These are phyloP conservation scores for Scenedesmus sp. DNA, from an alignment of 163 green algal genomes.

Conservation along the genomic window DNA sequence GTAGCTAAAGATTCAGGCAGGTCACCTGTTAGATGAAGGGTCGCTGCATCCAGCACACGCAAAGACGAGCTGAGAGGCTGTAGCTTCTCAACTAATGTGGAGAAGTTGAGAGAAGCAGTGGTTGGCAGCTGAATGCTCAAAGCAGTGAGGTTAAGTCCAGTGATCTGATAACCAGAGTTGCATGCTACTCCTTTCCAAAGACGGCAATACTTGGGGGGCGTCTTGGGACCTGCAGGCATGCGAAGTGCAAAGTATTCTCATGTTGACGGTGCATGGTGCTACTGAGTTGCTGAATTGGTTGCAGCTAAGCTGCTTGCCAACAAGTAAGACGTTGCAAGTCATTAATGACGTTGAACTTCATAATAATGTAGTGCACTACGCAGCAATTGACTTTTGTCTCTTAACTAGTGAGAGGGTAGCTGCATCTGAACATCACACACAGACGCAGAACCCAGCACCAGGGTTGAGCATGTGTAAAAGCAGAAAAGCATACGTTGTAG, in stretches of 20 bases:
- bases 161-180: not conserved
- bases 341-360: too few relatives aligned
- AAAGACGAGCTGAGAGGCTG: not conserved
- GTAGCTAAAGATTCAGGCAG: not conserved
- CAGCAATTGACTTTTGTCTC: too few relatives aligned
- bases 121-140: not conserved
- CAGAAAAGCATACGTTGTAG: too few relatives aligned
- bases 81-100: not conserved
- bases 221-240: not conserved
- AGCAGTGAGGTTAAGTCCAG: not conserved
- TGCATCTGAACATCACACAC: too few relatives aligned
- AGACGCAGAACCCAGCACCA: too few relatives aligned
- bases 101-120: not conserved
- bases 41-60: not conserved
- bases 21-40: not conserved
- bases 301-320: not conserved
- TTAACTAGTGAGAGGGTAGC: too few relatives aligned
- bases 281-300: too few relatives aligned
- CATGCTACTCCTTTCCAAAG: not conserved
- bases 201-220: not conserved
- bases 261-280: too few relatives aligned
- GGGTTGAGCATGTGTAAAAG: too few relatives aligned
- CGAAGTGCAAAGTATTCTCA: not conserved
- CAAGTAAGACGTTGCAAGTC: too few relatives aligned
- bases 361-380: too few relatives aligned